Base-by-base conservation (phyloP, 2,329 filamentous ascomycete species). In the Aspergillus sergii region DNA sequence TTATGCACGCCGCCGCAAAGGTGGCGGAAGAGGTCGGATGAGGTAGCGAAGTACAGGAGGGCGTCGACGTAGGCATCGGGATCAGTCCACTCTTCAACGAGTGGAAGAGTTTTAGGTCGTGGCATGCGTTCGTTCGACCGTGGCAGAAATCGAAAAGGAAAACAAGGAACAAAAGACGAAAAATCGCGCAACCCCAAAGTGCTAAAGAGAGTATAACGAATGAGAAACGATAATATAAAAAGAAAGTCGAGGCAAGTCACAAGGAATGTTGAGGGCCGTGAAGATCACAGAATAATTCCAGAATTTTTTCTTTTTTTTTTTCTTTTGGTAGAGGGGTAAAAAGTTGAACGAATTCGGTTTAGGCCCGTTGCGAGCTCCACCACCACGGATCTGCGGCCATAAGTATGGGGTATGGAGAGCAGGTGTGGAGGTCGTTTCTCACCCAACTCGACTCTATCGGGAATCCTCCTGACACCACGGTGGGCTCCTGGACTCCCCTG, bases 1-100 rank as follows among this genome's bases (percentile, higher is more conserved):
- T 99, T 94, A 75, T 99, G 95, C 0, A 98, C 92, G n/a, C 94
- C 94, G 59, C 95, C 95, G 74, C 93, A 97, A n/a, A 99, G 84
- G 30, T 92, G 92, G 68, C 92, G 91, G 70, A 97, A 93, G 1
- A 93, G 83, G 59, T 89, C 86, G 53, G 91, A 91, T 2, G 88
- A 88, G 7, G 88, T 88, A 1, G 89, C 86, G 72, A 98, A 97
- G 23, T 87, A 76, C 30, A 98, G 83, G 14, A 98, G 86, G 21
- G 88, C 89, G 30, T 91, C 84, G 56, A 97, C 86, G 76, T 97
- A 99, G 59, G 88, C 85, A 55, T 97, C 91, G 7, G 88, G 80
- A 51, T 86, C 87, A 43, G 82, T 75, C 82, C 94, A 97, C 71
- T 87, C 86, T 57, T 88, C 83, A 39, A 86, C 83, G 72, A 91